Evolutionary conservation across 345 rosid genomes (phyloP), one percentile per base, ranked within the genome.

Genomic region (Citrus unshiu): DNA sequence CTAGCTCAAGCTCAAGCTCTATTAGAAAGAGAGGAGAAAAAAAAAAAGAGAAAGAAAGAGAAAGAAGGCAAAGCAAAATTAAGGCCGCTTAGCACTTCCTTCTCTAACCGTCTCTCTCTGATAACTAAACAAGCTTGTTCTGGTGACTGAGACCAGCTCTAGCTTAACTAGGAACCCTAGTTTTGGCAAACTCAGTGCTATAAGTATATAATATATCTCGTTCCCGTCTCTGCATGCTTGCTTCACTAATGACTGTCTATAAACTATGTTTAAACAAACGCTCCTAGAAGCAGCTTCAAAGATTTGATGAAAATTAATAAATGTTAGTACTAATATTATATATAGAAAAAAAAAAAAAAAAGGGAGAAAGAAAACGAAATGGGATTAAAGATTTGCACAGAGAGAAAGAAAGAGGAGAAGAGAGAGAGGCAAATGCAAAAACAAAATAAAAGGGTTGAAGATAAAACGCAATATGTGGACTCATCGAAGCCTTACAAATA

Each of bases 71-170:
- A 86, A 85, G 87, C 68, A 82, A 18, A 35, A 12, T 73, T 7
- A 29, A 54, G 30, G 84, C 89, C 51, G 14, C 88, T 83, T 82
- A 37, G 90, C 95, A 77, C 93, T 81, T 88, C 91, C 85, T 93
- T 93, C 97, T 93, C 95, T 86, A 88, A 82, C 97, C 84, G 46
- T 40, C 88, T 90, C 97, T 90, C 88, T 87, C 86, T 77, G 75
- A 77, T 46, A 46, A 46, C 51, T 46, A 46, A 46, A 46, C 4
- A 46, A 46, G 16, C 51, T 46, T 46, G 51, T 13, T 46, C 51
- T 13, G 51, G 51, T 3, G 51, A 46, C 51, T 46, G 51, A 46
- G 51, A 3, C 7, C 22, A 54, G 12, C 58, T 54, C 58, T 54
- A 19, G 21, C 22, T 18, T 54, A 46, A 46, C 51, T 13, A 46